Conservation (phyloP, 1,284 basidiomycete species). For the Ganoderma resinaceum region DNA sequence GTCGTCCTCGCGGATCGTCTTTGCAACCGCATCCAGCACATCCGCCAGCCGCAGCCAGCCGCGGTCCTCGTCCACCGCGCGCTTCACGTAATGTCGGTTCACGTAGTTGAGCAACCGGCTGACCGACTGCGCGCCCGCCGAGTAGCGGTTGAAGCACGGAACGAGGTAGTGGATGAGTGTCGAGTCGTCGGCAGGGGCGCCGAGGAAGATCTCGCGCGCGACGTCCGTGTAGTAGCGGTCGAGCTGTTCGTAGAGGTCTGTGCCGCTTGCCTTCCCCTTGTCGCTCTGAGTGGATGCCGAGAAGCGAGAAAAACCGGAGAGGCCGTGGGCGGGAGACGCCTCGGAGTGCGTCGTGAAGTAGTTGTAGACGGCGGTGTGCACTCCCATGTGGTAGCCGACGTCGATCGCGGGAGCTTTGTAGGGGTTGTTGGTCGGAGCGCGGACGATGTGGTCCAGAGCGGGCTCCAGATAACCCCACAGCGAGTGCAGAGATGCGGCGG, state of each 20-base stretch:
- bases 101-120: constrained; percentile 79
- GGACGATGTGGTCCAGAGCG: constrained; percentile 77
- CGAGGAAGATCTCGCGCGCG: constrained; percentile 66
- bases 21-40: constrained; percentile 67
- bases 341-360: constrained; percentile 75
- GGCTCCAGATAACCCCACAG: constrained; percentile 79
- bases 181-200: constrained; percentile 69
- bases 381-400: constrained; percentile 73
- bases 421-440: constrained; percentile 63
- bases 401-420: constrained; percentile 73
- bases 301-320: constrained; percentile 33
- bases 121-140: constrained; percentile 67
- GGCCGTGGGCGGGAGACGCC: constrained; percentile 37
- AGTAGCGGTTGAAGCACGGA: constrained; percentile 72
- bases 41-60: constrained; percentile 77
- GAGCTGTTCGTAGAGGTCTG: constrained; percentile 74
- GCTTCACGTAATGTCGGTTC: constrained; percentile 80
- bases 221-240: constrained; percentile 69
- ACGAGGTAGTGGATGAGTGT: constrained; percentile 72
- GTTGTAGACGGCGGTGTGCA: constrained; percentile 81
- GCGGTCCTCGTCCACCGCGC: constrained; percentile 76
- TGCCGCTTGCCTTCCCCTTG: constrained; percentile 51
- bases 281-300: constrained; percentile 25
- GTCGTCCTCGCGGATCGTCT: constrained; percentile 56
- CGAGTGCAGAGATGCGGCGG: constrained; percentile 69